Evolutionary conservation across 345 rosid genomes (phyloP).

Genomic region (Pistacia vera): DNA sequence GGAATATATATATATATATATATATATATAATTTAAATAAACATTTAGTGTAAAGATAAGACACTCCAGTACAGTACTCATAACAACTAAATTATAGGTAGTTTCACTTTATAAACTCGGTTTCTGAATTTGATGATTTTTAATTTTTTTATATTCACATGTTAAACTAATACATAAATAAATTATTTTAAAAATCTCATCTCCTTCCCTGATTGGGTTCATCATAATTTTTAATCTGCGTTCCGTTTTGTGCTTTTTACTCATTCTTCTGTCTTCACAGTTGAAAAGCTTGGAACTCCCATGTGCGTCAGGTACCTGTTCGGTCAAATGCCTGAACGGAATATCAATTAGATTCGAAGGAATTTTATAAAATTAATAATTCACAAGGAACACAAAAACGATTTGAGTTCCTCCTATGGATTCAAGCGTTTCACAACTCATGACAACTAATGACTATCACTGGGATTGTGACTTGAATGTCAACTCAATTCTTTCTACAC

Average conservation of each 20-base stretch:
- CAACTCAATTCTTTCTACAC: background rate
- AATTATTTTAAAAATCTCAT: background rate
- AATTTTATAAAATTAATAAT: conserved; percentile 4
- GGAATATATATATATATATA: too few relatives aligned
- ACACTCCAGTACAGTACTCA: too few relatives aligned
- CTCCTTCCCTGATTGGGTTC: background rate
- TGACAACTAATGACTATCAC: conserved; percentile 21
- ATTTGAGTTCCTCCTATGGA: background rate
- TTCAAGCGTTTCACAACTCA: conserved; percentile 20
- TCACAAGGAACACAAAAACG: background rate
- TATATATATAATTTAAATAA: too few relatives aligned
- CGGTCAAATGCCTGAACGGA: conserved; percentile 13
- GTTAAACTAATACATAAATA: too few relatives aligned
- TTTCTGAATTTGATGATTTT: too few relatives aligned
- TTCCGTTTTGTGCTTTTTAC: background rate
- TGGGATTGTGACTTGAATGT: conserved; percentile 17
- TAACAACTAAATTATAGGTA: too few relatives aligned
- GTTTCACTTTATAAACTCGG: too few relatives aligned
- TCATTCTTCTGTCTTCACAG: background rate
- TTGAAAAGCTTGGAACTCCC: conserved; percentile 3
- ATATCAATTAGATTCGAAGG: background rate
- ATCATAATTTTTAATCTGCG: background rate
- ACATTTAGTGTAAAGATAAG: too few relatives aligned
- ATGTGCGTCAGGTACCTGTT: conserved; percentile 26
- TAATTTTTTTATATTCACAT: too few relatives aligned